A percentile compares a stretch with the other conserved stretches of the same genome.
Conservation (phyloP, 768 basidiomycete species). For the Lyophyllum shimeji region DNA sequence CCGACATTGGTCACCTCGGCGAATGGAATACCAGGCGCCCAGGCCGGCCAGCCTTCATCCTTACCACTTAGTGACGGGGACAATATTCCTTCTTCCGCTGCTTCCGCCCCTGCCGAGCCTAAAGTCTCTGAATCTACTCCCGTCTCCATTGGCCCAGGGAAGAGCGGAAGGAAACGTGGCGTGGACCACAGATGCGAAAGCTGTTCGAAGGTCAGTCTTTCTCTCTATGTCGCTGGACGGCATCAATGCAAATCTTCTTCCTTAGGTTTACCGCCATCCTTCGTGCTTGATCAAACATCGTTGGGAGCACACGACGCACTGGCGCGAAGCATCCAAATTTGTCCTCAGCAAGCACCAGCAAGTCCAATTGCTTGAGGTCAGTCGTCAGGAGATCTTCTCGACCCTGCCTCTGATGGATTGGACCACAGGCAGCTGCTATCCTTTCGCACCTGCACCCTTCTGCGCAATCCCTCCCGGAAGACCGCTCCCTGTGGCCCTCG, state of each 20-base stretch:
- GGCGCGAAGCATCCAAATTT: conserved; percentile 90
- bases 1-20: too few relatives aligned
- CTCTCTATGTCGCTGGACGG: conserved; percentile 4
- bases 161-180: conserved; percentile 72
- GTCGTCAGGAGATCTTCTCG: conserved; percentile 10
- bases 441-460: conserved; percentile 80
- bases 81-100: conserved; percentile 16
- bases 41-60: conserved; percentile 20
- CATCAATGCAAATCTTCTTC: conserved; percentile 7
- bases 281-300: conserved; percentile 96
- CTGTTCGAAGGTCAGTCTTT: conserved; percentile 77
- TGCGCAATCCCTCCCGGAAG: conserved; percentile 81
- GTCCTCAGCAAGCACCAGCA: conserved; percentile 96
- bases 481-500: conserved; percentile 90
- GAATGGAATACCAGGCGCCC: conserved; percentile 18
- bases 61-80: conserved; percentile 26
- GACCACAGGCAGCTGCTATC: conserved; percentile 83
- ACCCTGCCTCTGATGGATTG: background rate
- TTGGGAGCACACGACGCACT: conserved; percentile 97
- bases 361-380: conserved; percentile 90
- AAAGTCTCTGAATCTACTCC: conserved; percentile 24
- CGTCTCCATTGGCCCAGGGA: conserved; percentile 36
- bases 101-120: conserved; percentile 12
- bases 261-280: conserved; percentile 86
- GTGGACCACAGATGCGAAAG: conserved; percentile 90